phyloP scores from a whole-genome alignment of 306 rosid species.

The Trichosanthes truncata region DNA sequence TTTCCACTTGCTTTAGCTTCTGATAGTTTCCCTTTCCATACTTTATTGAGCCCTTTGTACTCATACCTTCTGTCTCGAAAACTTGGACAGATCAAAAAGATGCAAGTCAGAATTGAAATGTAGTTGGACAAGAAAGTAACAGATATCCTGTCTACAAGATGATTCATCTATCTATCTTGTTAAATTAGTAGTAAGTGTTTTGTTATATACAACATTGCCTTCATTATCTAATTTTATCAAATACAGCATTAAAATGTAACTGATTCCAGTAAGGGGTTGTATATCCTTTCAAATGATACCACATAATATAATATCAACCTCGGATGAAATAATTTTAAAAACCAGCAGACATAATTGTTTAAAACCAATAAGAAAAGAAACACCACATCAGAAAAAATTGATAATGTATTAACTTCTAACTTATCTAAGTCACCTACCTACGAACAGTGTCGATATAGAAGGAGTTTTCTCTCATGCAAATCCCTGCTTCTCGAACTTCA shows the following conservation, averaged over 20 bases:
- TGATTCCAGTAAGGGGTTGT: not conserved
- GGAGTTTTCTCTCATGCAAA: slow-evolving; percentile 98
- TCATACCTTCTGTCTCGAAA: slow-evolving; percentile 98
- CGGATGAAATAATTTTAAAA: not conserved
- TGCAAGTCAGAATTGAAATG: not conserved
- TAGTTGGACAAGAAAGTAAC: not conserved
- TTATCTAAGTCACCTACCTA: slow-evolving; percentile 48
- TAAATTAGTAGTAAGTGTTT: not conserved
- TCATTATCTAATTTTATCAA: not conserved
- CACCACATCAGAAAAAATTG: not conserved
- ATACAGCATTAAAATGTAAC: not conserved
- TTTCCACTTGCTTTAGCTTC: slow-evolving; percentile 86
- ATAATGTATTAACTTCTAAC: not conserved
- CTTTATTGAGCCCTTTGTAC: slow-evolving; percentile 94
- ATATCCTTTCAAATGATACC: not conserved
- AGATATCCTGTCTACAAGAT: not conserved
- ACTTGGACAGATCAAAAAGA: slow-evolving; percentile 40
- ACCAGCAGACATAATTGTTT: not conserved
- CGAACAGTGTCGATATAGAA: slow-evolving; percentile 98
- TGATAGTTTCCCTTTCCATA: slow-evolving; percentile 89
- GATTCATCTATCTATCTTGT: not conserved
- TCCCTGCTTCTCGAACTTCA: slow-evolving; percentile 91
- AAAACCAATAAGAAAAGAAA: not conserved
- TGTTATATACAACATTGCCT: not conserved
- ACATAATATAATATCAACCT: not conserved